Evolutionary conservation across 768 basidiomycete genomes (phyloP), one percentile per base, ranked within the genome.

Genomic region (Tubosaeta brunneosetosa): DNA sequence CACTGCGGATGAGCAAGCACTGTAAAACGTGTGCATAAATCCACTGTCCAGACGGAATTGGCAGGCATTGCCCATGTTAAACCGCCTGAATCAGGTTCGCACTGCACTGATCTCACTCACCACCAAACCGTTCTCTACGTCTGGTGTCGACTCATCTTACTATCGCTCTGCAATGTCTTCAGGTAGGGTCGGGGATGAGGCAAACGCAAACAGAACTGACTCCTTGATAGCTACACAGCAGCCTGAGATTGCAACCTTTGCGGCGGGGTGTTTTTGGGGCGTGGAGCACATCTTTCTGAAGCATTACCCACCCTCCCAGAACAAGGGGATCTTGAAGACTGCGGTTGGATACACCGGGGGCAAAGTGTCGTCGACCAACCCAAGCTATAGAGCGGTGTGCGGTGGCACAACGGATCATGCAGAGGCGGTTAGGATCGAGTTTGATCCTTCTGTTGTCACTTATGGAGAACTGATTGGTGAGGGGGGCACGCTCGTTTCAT

Each of bases 211-310:
- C 13, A 26, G 14, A 17, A 32, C 60, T 62, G 25, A 62, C 31
- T 26, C 27, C 22, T 66, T 17, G 64, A 73, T 71, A 56, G 80
- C 75, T 4, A 76, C 78, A 7, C 78, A 77, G 47, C 54, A 67
- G 29, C 61, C 63, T 10, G 72, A 78, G 58, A 57, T 77, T 46
- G 78, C 79, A 5, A 80, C 71, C 2, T 80, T 80, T 49, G 79
- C 68, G 8, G 53, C 53, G 7, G 87, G 89, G 19, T 91, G 89
- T 63, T 91, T 91, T 70, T 91, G 89, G 90, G 90, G 89, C 16
- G 84, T 86, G 17, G 86, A 92, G 59, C 88, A 91, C 62, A 88
- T 91, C 65, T 91, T 90, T 66, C 62, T 88, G 49, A 88, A 89
- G 70, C 77, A 89, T 58, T 90, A 82, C 71, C 85, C 86, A 0